Evolutionary conservation across 257 asterid species (phyloP).

Genomic region (Solanum sejunctum): DNA sequence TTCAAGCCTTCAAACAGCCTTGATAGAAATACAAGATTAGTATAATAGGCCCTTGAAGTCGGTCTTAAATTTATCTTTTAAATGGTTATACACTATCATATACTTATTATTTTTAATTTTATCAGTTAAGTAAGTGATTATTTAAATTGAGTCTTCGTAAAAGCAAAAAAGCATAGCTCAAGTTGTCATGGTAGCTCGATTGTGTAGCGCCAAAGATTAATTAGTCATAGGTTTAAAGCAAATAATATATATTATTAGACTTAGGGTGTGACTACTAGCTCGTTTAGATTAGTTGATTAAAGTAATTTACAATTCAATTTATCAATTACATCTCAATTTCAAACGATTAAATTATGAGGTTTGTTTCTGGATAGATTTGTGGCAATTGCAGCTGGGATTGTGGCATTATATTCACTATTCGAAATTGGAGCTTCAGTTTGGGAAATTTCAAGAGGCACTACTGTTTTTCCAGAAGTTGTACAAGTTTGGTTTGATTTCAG

Average conservation of each 20-base stretch:
- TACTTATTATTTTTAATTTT: neutral
- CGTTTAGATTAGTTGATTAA: too few relatives aligned
- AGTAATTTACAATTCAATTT: neutral
- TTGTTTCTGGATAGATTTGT: conserved; percentile 6
- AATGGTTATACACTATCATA: neutral
- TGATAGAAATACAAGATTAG: too few relatives aligned
- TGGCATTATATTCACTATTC: conserved; percentile 28
- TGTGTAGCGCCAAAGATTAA: neutral
- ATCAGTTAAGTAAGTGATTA: neutral
- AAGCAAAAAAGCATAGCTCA: neutral
- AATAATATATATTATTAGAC: neutral
- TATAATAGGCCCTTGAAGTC: too few relatives aligned
- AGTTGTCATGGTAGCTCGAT: neutral
- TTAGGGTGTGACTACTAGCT: neutral
- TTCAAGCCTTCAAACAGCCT: too few relatives aligned
- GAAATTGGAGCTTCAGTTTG: conserved; percentile 31
- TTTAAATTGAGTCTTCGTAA: neutral
- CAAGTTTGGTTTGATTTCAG: conserved; percentile 43
- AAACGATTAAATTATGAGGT: neutral
- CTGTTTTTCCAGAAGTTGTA: conserved; percentile 24
- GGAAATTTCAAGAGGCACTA: conserved; percentile 29
- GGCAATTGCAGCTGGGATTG: conserved; percentile 27
- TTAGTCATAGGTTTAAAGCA: neutral
- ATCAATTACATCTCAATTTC: neutral
- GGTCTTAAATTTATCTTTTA: too few relatives aligned